Evolutionary conservation across 2,329 filamentous ascomycete genomes (phyloP), one percentile per base, ranked within the genome.

Genomic region (Colletotrichum sojae): DNA sequence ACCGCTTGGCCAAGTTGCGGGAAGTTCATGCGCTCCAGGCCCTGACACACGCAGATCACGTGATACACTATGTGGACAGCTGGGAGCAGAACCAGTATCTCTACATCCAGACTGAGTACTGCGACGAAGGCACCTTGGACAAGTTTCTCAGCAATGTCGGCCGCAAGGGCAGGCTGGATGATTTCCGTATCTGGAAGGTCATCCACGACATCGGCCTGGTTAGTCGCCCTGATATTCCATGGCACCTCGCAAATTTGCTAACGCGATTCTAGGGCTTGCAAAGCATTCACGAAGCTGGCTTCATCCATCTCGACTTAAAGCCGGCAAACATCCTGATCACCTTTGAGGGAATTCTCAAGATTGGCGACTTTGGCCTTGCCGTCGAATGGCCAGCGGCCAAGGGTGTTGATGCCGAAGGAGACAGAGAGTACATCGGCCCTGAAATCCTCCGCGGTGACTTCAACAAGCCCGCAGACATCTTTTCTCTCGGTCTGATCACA

Each of bases 151-250:
- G 89, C n/a, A 89, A 92, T 67, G 90, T 94, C 69, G 96, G 96
- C 25, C 87, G 91, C 70, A 94, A 93, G 77, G 95, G 94, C 54
- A 89, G 95, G 74, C 83, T 99, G 73, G 96, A 99, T 80, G 96
- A 98, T 79, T 99, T 99, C 82, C 90, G 96, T 71, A 98, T 98
- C 79, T 99, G 96, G 94, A 99, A 99, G 83, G 95, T 98, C 67
- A 84, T 98, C 74, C 88, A 97, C 49, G 96, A 99, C 79, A 82
- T 97, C 68, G 88, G 91, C 75, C 84, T 92, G 85, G 94, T 96
- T 88, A 82, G 92, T 85, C 53, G 40, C 49, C 8, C 1, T 27
- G 27, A 18, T 12, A 6, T 55, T 8, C 51, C 39, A 13, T 63
- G 15, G 20, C 40, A 13, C 51, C 15, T 40, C 18, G 25, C 13